Base-by-base conservation (phyloP, 2,329 filamentous ascomycete genomes). In the Fusarium anguioides region DNA sequence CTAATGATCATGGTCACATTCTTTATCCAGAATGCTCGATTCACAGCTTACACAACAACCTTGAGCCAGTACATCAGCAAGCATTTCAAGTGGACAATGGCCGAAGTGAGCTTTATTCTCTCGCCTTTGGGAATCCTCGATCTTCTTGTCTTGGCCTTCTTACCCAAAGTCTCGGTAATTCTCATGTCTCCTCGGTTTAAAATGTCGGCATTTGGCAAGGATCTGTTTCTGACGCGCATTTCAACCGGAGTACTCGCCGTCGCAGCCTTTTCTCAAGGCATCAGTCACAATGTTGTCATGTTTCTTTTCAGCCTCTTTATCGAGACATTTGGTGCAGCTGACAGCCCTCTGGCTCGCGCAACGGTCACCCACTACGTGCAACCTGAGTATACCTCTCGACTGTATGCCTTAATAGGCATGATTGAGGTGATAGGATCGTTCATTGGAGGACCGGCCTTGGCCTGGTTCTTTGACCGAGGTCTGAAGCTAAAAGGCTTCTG, bases 11-110 rank as follows among this genome's bases (percentile, higher is more conserved):
- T 82, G 3, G 66, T 79, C 18, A 76, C 75, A 1, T 81, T 81
- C 48, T 73, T 82, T 15, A 73, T 81, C 39, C 72, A 76, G 50
- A 76, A 74, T 35, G 78, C 80, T 12, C 69, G 80, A n/a, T 71
- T 72, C 49, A 64, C 74, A 1, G 77, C 78, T 8, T 76, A 79
- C 62, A 74, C 75, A 14, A 70, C 69, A 8, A 80, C 75, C 1
- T 69, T 82, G 27, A 72, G 77, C 6, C 81, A 82, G 69, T 81
- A 80, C 37, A 69, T 83, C 52, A 81, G 79, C 76, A 82, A 80
- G 54, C 72, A 81, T 56, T 83, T 82, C 42, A 75, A 75, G 46
- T 82, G 81, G 81, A 77, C 70, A 20, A 75, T 83, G 26, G 80
- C 78, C 18, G 75, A 81, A 53, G 78, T 77, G 1, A 81, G 77